phyloP scores from a whole-genome alignment of 2,329 filamentous ascomycete species.

The Aschersonia sp. region DNA sequence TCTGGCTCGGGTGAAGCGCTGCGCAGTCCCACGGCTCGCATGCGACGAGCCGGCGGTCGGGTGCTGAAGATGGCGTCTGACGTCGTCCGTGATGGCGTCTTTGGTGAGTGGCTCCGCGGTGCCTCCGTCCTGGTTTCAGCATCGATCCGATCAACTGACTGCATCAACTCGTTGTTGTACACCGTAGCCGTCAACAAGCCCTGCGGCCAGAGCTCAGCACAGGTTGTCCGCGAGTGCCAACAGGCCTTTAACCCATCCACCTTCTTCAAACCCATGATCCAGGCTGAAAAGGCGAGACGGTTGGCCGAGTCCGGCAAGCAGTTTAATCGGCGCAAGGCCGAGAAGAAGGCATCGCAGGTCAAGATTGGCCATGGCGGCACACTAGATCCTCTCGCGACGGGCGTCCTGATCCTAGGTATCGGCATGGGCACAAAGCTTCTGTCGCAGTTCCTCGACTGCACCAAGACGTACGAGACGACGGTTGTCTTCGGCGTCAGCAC shows the following conservation, averaged over 20 bases:
- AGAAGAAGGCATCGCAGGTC: constrained; percentile 51
- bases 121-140: too few species aligned
- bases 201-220: constrained; percentile 70
- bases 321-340: constrained; percentile 40
- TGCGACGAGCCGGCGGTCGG: constrained; percentile 14
- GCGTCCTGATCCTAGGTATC: constrained; percentile 78
- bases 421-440: constrained; percentile 79
- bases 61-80: constrained; percentile 38
- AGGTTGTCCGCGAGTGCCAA: constrained; percentile 81
- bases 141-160: too few species aligned
- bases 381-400: constrained; percentile 84
- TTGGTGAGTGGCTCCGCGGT: constrained; percentile 28
- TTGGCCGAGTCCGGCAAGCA: constrained; percentile 42
- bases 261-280: constrained; percentile 66
- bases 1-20: background rate
- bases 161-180: background rate
- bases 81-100: constrained; percentile 40
- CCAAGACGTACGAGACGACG: constrained; percentile 82
- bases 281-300: constrained; percentile 42
- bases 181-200: constrained; percentile 81
- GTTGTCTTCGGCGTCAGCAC: constrained; percentile 85
- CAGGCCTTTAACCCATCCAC: constrained; percentile 66
- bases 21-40: constrained; percentile 9
- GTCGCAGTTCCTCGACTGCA: constrained; percentile 67
- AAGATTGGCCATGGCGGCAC: constrained; percentile 97